Conservation (phyloP, 768 basidiomycete species). For the Tricholoma terreum region DNA sequence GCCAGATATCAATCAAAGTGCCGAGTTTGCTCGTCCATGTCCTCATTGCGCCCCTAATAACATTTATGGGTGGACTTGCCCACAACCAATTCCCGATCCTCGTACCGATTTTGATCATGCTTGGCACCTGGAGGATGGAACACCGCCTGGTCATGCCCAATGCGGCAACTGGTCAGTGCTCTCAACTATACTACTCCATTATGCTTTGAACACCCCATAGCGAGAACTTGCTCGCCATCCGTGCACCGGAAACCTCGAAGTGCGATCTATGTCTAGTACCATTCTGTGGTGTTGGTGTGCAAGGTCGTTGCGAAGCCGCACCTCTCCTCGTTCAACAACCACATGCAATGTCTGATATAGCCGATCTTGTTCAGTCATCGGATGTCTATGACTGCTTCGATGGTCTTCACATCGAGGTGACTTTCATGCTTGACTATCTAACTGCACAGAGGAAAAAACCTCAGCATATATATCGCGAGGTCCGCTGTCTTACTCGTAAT, state of each 20-base stretch:
- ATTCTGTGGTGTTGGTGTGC: constrained; percentile 81
- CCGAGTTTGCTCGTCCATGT: constrained; percentile 72
- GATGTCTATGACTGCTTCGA: constrained; percentile 82
- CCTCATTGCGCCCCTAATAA: constrained; percentile 74
- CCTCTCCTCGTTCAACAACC: constrained; percentile 60
- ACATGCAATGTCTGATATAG: constrained; percentile 61
- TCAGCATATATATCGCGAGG: constrained; percentile 74
- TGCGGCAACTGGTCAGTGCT: constrained; percentile 75
- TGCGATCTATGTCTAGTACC: constrained; percentile 82
- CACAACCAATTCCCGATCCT: constrained; percentile 77
- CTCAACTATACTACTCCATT: neutral
- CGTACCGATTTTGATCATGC: constrained; percentile 63
- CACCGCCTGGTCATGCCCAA: constrained; percentile 74
- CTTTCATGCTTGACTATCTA: constrained; percentile 81
- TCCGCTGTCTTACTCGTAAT: constrained; percentile 28
- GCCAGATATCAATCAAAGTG: constrained; percentile 60
- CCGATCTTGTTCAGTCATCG: constrained; percentile 74
- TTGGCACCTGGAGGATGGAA: constrained; percentile 74
- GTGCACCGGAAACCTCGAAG: constrained; percentile 73
- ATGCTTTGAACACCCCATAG: constrained; percentile 29
- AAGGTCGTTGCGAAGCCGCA: constrained; percentile 65
- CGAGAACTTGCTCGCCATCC: constrained; percentile 70
- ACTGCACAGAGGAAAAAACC: constrained; percentile 59
- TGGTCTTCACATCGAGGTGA: constrained; percentile 75
- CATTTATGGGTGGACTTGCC: constrained; percentile 75